Evolutionary conservation across 768 basidiomycete species (phyloP), one percentile per base, ranked within the genome.

Genomic region (Agaricus blazei): DNA sequence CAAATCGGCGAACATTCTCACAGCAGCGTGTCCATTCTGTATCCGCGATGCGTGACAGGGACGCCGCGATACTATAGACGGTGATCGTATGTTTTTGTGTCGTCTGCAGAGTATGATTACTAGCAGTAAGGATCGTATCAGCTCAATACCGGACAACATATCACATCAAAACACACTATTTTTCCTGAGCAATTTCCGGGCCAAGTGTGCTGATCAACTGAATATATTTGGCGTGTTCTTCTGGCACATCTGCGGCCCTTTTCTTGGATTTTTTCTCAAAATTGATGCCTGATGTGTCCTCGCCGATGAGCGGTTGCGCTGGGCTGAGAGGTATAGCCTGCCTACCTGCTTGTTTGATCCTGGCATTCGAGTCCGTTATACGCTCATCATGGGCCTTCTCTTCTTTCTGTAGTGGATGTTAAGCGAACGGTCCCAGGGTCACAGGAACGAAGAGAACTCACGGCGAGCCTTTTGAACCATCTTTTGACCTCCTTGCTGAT

Each of bases 241-340:
- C 89, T 7, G 72, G 71, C 4, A 77, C 83, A 60, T 91, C 87
- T 19, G 74, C 74, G 9, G 82, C 67, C 45, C 79, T 86, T 70
- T 84, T 87, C 76, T 88, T 90, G 28, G 83, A 78, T 65, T 88
- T 91, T 75, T 88, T 88, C 73, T 92, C 89, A 50, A 88, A 91
- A 12, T 67, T 59, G 64, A 83, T 84, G 56, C 88, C 90, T 89
- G 14, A 34, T 34, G 19, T 46, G 52, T 52, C 28, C 29, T 51
- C 42, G 54, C 19, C 9, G 45, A 38, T 24, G 4, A 23, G 52
- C 15, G n/a, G 38, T 38, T 31, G 37, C 27, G 31, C 44, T 37
- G 23, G 8, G 23, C 5, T 37, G 29, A 6, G 9, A 42, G 23
- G 8, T 11, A 34, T 14, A 9, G 7, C 19, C 19, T 5, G 64